phyloP scores from a whole-genome alignment of 257 asterid species.

The Solanum verrucosum region DNA sequence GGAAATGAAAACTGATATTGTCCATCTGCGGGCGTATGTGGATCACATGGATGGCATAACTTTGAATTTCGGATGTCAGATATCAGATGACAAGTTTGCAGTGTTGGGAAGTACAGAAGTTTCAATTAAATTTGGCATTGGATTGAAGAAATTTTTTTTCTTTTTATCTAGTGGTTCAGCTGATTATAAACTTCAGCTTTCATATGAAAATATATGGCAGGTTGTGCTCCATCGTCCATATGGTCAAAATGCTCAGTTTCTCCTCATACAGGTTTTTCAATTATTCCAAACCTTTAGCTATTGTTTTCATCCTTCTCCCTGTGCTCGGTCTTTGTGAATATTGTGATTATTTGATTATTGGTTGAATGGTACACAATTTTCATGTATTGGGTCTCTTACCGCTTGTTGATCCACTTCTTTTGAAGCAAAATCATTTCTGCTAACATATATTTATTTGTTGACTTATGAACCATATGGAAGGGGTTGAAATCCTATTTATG shows the following conservation, averaged over 20 bases:
- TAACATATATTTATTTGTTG: not conserved
- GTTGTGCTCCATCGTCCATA: constrained; percentile 32
- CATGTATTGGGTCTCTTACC: not conserved
- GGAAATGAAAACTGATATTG: constrained; percentile 27
- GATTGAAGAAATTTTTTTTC: constrained; percentile 48
- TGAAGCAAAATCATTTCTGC: not conserved
- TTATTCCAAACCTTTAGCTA: not conserved
- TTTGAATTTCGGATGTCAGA: constrained; percentile 60
- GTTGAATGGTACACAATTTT: not conserved
- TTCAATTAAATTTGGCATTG: constrained; percentile 48
- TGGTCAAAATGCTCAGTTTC: constrained; percentile 19
- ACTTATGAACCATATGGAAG: not conserved
- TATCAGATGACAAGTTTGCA: constrained; percentile 32
- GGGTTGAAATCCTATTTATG: not conserved
- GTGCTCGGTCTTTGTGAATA: not conserved
- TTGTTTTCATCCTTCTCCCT: not conserved
- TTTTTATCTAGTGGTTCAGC: constrained; percentile 8
- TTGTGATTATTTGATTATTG: not conserved
- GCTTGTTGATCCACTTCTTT: not conserved
- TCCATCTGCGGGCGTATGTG: constrained; percentile 14
- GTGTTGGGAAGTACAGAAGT: constrained; percentile 30
- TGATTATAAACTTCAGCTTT: constrained; percentile 68
- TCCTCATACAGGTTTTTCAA: constrained; percentile 62
- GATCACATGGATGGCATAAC: constrained; percentile 34
- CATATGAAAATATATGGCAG: constrained; percentile 66